phyloP scores from a whole-genome alignment of 2,329 filamentous ascomycete species.

The Cercospora zeina region DNA sequence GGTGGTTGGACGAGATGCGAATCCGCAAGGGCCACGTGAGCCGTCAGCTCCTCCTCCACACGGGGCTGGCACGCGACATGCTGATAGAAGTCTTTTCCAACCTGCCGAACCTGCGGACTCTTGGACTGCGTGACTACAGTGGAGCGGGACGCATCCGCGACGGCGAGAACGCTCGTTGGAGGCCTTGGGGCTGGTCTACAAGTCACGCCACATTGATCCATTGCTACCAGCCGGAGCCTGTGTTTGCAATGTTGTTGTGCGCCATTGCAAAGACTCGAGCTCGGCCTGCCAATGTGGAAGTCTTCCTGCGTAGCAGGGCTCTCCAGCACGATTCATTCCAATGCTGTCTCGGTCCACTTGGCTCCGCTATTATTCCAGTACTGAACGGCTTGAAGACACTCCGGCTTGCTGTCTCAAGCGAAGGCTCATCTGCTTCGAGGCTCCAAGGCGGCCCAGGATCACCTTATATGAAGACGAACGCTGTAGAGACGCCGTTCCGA shows the following conservation, averaged over 20 bases:
- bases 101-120: slow-evolving; percentile 55
- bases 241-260: slow-evolving; percentile 31
- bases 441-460: not conserved
- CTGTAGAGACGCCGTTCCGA: slow-evolving; percentile 12
- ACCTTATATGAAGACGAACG: slow-evolving; percentile 15
- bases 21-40: slow-evolving; percentile 19
- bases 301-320: slow-evolving; percentile 30
- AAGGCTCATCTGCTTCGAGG: not conserved
- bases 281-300: slow-evolving; percentile 28
- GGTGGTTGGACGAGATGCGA: slow-evolving; percentile 20
- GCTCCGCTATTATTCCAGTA: slow-evolving; percentile 3
- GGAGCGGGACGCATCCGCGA: slow-evolving; percentile 55
- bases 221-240: not conserved
- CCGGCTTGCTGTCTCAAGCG: slow-evolving; percentile 25
- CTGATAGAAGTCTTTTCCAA: slow-evolving; percentile 58
- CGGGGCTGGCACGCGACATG: slow-evolving; percentile 55
- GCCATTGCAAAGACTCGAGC: slow-evolving; percentile 27
- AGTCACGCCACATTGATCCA: not conserved
- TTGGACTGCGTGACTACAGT: slow-evolving; percentile 61
- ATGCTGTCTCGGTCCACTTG: not conserved
- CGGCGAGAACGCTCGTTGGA: slow-evolving; percentile 48
- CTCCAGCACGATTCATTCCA: slow-evolving; percentile 11
- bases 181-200: slow-evolving; percentile 53
- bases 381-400: slow-evolving; percentile 27
- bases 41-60: slow-evolving; percentile 37